phyloP scores from a whole-genome alignment of 2,329 filamentous ascomycete species.

The Geosmithia putterillii region DNA sequence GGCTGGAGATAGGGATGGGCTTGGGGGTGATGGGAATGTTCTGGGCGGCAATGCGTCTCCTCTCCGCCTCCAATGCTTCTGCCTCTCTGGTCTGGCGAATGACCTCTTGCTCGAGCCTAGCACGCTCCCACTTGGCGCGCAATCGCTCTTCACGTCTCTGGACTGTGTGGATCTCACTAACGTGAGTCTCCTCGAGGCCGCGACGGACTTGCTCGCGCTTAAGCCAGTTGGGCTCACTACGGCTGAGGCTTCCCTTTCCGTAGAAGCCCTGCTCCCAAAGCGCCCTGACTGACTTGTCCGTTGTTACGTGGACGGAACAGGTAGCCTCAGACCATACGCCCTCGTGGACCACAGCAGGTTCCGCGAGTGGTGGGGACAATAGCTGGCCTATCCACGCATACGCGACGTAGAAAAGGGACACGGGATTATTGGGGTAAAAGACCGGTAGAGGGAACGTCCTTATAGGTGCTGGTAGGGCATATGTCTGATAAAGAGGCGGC shows the following conservation, averaged over 20 bases:
- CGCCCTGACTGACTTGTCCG: conserved; percentile 61
- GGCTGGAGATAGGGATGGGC: not conserved
- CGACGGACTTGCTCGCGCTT: conserved; percentile 65
- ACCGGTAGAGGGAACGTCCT: conserved; percentile 72
- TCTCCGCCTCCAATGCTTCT: conserved; percentile 24
- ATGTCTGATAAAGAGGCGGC: conserved; percentile 55
- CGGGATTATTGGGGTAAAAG: conserved; percentile 83
- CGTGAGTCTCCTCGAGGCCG: conserved; percentile 51
- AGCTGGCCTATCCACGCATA: conserved; percentile 67
- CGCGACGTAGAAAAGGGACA: conserved; percentile 72
- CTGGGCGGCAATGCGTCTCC: conserved; percentile 6
- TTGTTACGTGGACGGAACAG: conserved; percentile 71
- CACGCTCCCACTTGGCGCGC: conserved; percentile 81
- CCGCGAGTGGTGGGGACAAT: conserved; percentile 51
- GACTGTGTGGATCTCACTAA: conserved; percentile 72
- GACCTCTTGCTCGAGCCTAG: conserved; percentile 73
- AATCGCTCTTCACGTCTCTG: conserved; percentile 68
- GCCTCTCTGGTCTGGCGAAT: conserved; percentile 55
- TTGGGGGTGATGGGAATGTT: not conserved
- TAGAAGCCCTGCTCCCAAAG: conserved; percentile 98
- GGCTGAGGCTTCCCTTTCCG: conserved; percentile 83
- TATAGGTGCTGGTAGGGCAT: conserved; percentile 70
- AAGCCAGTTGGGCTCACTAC: conserved; percentile 91
- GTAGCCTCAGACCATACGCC: conserved; percentile 76
- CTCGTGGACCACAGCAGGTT: conserved; percentile 51